Conservation (phyloP, 768 basidiomycete genomes). For the Boletus subparvulus region DNA sequence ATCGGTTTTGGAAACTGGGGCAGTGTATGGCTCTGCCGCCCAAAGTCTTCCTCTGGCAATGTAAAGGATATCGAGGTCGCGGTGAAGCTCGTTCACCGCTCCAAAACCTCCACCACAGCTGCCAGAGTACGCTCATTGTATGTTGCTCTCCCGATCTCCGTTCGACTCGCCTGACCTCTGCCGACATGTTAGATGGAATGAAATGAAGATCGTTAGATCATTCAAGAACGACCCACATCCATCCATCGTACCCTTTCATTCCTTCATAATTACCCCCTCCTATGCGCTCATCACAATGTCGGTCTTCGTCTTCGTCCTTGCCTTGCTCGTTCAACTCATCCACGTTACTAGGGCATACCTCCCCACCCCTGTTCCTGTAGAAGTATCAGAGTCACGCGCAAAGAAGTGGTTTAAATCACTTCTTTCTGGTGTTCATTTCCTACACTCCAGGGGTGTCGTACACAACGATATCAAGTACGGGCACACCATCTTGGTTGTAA, state of each 20-base stretch:
- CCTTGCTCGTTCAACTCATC: slow-evolving; percentile 5
- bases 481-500: not conserved
- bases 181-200: slow-evolving; percentile 73
- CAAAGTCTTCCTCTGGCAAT: slow-evolving; percentile 48
- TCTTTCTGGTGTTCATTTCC: slow-evolving; percentile 78
- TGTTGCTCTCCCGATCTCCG: slow-evolving; percentile 26
- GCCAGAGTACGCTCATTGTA: slow-evolving; percentile 88
- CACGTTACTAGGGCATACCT: slow-evolving; percentile 69
- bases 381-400: slow-evolving; percentile 77
- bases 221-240: slow-evolving; percentile 87
- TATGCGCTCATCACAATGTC: slow-evolving; percentile 93
- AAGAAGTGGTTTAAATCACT: slow-evolving; percentile 81
- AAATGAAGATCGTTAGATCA: slow-evolving; percentile 92
- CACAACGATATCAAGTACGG: slow-evolving; percentile 94
- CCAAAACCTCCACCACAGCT: slow-evolving; percentile 78
- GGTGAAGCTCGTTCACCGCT: slow-evolving; percentile 89
- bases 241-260: slow-evolving; percentile 88
- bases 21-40: slow-evolving; percentile 78
- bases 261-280: slow-evolving; percentile 89
- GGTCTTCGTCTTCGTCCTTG: slow-evolving; percentile 31
- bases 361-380: slow-evolving; percentile 83
- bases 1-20: slow-evolving; percentile 95
- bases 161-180: slow-evolving; percentile 1
- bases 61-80: slow-evolving; percentile 64
- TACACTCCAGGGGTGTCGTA: slow-evolving; percentile 80